phyloP scores from a whole-genome alignment of 2,329 filamentous ascomycete species.

The Fusarium falciforme region DNA sequence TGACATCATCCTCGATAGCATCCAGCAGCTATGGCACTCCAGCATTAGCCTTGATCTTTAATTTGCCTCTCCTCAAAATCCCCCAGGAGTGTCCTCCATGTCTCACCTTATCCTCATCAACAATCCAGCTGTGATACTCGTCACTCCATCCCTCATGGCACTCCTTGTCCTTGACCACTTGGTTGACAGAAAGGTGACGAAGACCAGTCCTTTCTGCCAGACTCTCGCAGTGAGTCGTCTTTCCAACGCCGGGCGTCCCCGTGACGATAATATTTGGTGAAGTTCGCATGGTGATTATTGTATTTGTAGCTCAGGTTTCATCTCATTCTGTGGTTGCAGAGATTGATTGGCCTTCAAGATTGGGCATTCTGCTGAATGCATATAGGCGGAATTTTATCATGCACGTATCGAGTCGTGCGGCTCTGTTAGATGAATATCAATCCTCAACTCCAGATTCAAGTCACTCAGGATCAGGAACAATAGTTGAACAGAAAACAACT shows the following conservation, averaged over 20 bases:
- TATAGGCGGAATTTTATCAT: slow-evolving; percentile 19
- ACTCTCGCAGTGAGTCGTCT: slow-evolving; percentile 90
- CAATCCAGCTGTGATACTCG: slow-evolving; percentile 87
- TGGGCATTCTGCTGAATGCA: slow-evolving; percentile 12
- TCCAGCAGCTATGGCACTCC: slow-evolving; percentile 75
- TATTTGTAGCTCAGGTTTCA: neutral
- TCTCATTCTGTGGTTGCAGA: slow-evolving; percentile 32
- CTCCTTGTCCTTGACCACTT: slow-evolving; percentile 87
- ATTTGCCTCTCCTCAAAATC: neutral
- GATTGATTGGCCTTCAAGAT: slow-evolving; percentile 30
- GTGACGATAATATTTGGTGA: slow-evolving; percentile 93
- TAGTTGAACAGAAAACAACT: slow-evolving; percentile 31
- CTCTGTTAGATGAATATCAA: slow-evolving; percentile 24
- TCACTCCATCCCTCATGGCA: slow-evolving; percentile 92
- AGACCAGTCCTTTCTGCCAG: slow-evolving; percentile 81
- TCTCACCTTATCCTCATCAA: slow-evolving; percentile 92
- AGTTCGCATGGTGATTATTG: slow-evolving; percentile 54
- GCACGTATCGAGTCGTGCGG: slow-evolving; percentile 30
- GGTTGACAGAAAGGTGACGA: slow-evolving; percentile 87
- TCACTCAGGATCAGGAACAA: neutral
- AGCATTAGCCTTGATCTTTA: slow-evolving; percentile 12
- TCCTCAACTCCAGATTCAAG: neutral
- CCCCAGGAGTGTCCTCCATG: neutral
- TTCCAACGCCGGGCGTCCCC: slow-evolving; percentile 94
- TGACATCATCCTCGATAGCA: slow-evolving; percentile 84